Evolutionary conservation across 75 land plant species (phyloP).

Genomic region (Sequoia sempervirens): DNA sequence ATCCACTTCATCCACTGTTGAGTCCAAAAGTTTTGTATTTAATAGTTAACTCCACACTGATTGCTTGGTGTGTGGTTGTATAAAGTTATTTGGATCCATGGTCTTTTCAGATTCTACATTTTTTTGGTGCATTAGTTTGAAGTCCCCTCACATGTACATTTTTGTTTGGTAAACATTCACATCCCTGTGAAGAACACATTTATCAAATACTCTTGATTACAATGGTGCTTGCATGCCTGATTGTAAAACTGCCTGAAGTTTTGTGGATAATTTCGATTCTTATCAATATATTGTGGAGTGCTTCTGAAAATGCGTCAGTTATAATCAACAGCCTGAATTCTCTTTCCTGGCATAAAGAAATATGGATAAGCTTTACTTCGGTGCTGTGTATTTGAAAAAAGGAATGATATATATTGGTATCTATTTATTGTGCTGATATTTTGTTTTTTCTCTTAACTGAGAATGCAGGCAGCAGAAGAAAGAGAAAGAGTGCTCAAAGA

Average conservation of each 20-base stretch:
- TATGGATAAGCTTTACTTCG: background rate
- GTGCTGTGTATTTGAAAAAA: background rate
- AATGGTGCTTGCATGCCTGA: background rate
- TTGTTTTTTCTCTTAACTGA: background rate
- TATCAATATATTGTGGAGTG: background rate
- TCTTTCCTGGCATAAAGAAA: background rate
- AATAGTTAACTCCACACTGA: background rate
- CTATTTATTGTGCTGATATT: background rate
- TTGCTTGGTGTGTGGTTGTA: background rate
- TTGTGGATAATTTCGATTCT: background rate
- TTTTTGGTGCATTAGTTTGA: background rate
- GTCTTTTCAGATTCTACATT: background rate
- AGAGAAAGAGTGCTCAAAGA: slow-evolving; percentile 45
- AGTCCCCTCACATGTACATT: background rate
- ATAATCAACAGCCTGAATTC: background rate
- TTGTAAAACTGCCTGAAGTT: background rate
- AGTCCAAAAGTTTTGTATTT: background rate
- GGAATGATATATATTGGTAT: background rate
- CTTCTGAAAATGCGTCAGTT: background rate
- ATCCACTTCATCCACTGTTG: background rate
- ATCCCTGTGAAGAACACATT: background rate
- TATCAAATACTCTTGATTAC: background rate
- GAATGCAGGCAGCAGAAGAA: slow-evolving; percentile 53
- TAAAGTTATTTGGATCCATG: background rate
- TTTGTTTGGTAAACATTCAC: background rate